phyloP scores from a whole-genome alignment of 208 protist species.

The Trypanosoma rangeli region DNA sequence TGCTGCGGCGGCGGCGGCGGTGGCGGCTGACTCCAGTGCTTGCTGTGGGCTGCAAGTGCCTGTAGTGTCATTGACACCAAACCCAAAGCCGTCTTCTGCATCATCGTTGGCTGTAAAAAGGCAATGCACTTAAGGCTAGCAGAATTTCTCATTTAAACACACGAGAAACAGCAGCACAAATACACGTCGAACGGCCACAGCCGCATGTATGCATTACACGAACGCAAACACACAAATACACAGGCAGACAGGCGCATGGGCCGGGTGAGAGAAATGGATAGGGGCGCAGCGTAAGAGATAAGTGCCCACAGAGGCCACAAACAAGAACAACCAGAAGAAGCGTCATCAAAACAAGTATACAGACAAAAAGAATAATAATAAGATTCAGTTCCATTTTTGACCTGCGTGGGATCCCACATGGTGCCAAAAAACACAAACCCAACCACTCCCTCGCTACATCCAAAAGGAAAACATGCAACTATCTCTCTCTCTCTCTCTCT shows the following conservation, averaged over 20 bases:
- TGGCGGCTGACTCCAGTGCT: slow-evolving; percentile 1
- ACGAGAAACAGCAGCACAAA: background rate
- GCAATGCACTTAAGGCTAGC: background rate
- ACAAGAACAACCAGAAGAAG: slow-evolving; percentile 2
- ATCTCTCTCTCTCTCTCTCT: too few species aligned
- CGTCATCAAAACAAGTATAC: background rate
- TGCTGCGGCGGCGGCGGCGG: background rate
- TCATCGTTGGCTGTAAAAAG: background rate
- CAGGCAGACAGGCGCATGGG: too few species aligned
- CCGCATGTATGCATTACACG: background rate
- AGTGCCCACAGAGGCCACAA: background rate
- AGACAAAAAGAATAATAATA: slow-evolving; percentile 2
- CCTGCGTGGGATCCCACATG: background rate
- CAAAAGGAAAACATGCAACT: too few species aligned
- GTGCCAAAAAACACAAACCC: slow-evolving; percentile 10
- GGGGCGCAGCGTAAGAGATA: too few species aligned
- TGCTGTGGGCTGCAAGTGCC: slow-evolving; percentile 10
- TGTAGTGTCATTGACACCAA: slow-evolving; percentile 1
- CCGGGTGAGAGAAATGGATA: too few species aligned
- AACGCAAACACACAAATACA: background rate
- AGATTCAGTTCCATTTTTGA: background rate
- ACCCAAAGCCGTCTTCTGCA: slow-evolving; percentile 7
- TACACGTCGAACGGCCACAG: background rate
- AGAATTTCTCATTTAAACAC: background rate
- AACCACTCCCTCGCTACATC: background rate